Evolutionary conservation across 2,329 filamentous ascomycete species (phyloP).

Genomic region (Exserohilum rostratum): DNA sequence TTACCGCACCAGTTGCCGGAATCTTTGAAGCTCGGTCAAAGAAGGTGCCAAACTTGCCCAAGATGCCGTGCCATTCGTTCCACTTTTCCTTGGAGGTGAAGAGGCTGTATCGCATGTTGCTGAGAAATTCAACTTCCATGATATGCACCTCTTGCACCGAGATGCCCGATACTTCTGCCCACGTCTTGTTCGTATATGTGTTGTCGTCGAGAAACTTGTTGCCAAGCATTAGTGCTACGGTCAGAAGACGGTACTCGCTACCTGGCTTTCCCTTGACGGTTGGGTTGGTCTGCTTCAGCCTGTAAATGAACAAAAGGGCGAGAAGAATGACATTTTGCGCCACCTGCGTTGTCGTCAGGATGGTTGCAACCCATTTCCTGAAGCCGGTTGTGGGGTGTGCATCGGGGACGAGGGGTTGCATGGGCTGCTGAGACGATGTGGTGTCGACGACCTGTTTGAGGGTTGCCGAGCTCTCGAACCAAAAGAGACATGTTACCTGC

Average conservation of each 20-base stretch:
- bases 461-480: conserved; percentile 89
- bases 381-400: conserved; percentile 81
- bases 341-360: conserved; percentile 92
- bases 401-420: conserved; percentile 68
- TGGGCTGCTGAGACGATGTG: conserved; percentile 48
- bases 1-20: conserved; percentile 49
- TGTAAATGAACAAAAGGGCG: conserved; percentile 89
- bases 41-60: conserved; percentile 82
- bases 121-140: conserved; percentile 99
- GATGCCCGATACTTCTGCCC: conserved; percentile 96
- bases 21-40: conserved; percentile 71
- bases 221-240: conserved; percentile 94
- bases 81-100: conserved; percentile 86
- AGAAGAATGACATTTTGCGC: conserved; percentile 93
- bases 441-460: conserved; percentile 75
- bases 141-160: conserved; percentile 94
- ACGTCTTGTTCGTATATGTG: conserved; percentile 99
- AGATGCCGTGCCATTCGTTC: conserved; percentile 82
- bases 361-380: conserved; percentile 89
- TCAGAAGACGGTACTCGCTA: conserved; percentile 90
- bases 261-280: conserved; percentile 88
- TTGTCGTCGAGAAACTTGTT: conserved; percentile 99
- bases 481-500: conserved; percentile 94
- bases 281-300: conserved; percentile 88
- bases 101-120: conserved; percentile 95